Evolutionary conservation across 108 stramenopile genomes (phyloP).

Genomic region (Cylindrotheca fusiformis): DNA sequence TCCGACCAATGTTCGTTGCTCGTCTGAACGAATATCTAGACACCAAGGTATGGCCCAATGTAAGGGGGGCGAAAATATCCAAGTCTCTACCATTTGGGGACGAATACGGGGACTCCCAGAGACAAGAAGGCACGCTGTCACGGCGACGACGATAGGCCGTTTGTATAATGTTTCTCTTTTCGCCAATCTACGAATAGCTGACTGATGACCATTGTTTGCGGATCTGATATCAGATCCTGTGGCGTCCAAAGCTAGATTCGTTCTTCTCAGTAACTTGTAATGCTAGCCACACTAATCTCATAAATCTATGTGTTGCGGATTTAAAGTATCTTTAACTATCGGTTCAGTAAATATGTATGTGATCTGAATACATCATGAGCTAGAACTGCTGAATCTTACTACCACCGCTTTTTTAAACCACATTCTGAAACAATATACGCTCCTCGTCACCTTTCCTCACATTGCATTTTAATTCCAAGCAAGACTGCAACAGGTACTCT

Average conservation of each 20-base stretch:
- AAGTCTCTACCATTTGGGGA: not conserved
- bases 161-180: not conserved
- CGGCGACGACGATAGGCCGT: constrained; percentile 9
- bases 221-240: not conserved
- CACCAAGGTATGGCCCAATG: constrained; percentile 58
- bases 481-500: too few species aligned
- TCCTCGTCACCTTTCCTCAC: too few species aligned
- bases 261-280: not conserved
- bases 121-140: not conserved
- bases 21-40: constrained; percentile 76
- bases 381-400: too few species aligned
- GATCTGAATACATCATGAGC: too few species aligned
- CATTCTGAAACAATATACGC: too few species aligned
- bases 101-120: constrained; percentile 1
- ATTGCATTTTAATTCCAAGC: too few species aligned
- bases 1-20: constrained; percentile 79
- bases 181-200: not conserved
- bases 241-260: not conserved
- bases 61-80: constrained; percentile 10
- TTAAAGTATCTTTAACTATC: too few species aligned
- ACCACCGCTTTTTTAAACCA: too few species aligned
- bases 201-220: not conserved
- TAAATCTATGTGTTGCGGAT: too few species aligned
- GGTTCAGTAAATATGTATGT: too few species aligned
- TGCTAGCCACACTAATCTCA: too few species aligned